Percentiles rank a stretch among this genome's conserved stretches.
phyloP scores from a whole-genome alignment of 108 stramenopile species.

The Cylindrotheca closterium region DNA sequence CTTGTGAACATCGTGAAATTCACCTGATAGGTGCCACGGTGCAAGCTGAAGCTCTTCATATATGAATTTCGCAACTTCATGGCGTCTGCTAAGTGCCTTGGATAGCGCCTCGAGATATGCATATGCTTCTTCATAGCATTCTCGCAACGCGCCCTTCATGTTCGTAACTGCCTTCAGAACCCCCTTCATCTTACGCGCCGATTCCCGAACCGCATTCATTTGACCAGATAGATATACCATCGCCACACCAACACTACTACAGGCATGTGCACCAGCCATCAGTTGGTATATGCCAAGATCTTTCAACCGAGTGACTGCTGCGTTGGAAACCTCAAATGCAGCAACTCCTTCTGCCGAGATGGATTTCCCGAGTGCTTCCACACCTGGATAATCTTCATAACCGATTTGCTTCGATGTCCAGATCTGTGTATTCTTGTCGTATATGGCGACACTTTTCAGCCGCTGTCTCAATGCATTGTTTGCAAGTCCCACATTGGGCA shows the following conservation, averaged over 20 bases:
- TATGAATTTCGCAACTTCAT: slow-evolving; percentile 86
- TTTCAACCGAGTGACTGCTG: slow-evolving; percentile 57
- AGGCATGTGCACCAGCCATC: slow-evolving; percentile 53
- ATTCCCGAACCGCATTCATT: slow-evolving; percentile 57
- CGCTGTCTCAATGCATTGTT: slow-evolving; percentile 58
- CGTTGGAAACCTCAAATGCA: slow-evolving; percentile 66
- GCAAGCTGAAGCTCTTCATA: slow-evolving; percentile 81
- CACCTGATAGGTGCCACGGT: slow-evolving; percentile 83
- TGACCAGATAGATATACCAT: slow-evolving; percentile 79
- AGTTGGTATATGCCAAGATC: slow-evolving; percentile 83
- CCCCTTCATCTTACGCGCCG: slow-evolving; percentile 61
- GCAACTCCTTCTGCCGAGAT: slow-evolving; percentile 72
- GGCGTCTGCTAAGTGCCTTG: slow-evolving; percentile 65
- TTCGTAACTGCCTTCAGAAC: slow-evolving; percentile 55
- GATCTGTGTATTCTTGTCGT: slow-evolving; percentile 74
- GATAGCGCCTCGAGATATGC: slow-evolving; percentile 53
- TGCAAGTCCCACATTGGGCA: slow-evolving; percentile 54
- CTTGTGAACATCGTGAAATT: slow-evolving; percentile 89
- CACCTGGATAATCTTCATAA: slow-evolving; percentile 74
- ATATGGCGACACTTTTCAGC: slow-evolving; percentile 77
- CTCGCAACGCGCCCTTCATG: slow-evolving; percentile 37
- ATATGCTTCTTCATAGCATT: slow-evolving; percentile 63
- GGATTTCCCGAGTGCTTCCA: slow-evolving; percentile 63
- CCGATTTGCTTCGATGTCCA: slow-evolving; percentile 70
- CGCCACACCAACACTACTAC: slow-evolving; percentile 62